Percentiles rank a stretch among this genome's conserved stretches.
Conservation (phyloP, 1,139 yeast species). For the Candida dubliniensis region DNA sequence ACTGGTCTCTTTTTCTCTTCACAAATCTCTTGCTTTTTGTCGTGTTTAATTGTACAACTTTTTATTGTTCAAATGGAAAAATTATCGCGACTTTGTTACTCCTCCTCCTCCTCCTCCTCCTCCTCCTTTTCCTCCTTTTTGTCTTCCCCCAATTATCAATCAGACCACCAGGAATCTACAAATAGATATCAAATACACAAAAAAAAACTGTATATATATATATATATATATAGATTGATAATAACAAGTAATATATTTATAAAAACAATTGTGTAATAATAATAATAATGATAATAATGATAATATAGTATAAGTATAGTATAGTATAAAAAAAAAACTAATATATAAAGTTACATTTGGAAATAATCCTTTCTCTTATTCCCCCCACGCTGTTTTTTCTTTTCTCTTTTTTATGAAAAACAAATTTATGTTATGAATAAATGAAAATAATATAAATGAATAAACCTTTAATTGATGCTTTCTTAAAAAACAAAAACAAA, state of each 20-base stretch:
- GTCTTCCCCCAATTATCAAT: too few relatives aligned
- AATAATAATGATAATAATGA: conserved; percentile 3
- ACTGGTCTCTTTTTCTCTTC: too few relatives aligned
- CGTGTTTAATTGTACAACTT: too few relatives aligned
- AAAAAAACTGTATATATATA: conserved; percentile 2
- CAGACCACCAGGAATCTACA: conserved; percentile 1
- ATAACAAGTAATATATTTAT: neutral
- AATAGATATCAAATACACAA: conserved; percentile 5
- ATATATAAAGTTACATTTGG: conserved; percentile 9
- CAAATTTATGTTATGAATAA: neutral
- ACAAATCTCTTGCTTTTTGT: too few relatives aligned
- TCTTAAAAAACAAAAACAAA: too few relatives aligned
- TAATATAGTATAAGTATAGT: conserved; percentile 1
- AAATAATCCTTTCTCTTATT: conserved; percentile 2
- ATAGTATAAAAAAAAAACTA: conserved; percentile 7
- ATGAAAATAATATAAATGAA: too few relatives aligned
- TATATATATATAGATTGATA: neutral
- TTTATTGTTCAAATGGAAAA: too few relatives aligned
- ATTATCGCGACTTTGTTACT: too few relatives aligned
- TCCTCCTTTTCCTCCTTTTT: too few relatives aligned
- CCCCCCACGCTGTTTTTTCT: neutral
- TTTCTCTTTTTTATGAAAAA: neutral
- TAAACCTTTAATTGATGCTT: too few relatives aligned
- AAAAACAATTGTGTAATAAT: neutral
- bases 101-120: too few relatives aligned